phyloP scores from a whole-genome alignment of 2,329 filamentous ascomycete genomes.

The Curvularia sp. region DNA sequence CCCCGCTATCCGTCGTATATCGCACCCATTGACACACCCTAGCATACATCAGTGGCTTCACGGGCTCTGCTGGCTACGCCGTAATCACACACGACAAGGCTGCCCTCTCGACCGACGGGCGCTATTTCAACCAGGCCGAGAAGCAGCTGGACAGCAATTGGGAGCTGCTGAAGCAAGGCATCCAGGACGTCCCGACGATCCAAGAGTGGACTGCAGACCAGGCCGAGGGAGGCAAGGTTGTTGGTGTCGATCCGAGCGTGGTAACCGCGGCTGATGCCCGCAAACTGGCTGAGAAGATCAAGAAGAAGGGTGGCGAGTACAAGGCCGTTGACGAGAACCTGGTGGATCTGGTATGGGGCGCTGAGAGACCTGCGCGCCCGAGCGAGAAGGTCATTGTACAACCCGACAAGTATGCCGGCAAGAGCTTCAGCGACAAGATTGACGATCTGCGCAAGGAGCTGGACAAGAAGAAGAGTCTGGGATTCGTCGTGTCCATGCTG shows the following conservation, averaged over 20 bases:
- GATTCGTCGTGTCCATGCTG: constrained; percentile 90
- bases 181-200: constrained; percentile 95
- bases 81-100: constrained; percentile 87
- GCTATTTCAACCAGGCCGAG: constrained; percentile 96
- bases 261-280: constrained; percentile 76
- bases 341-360: constrained; percentile 88
- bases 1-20: constrained; percentile 25
- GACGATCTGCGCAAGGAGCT: constrained; percentile 87
- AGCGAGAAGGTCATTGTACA: constrained; percentile 78
- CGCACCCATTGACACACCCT: constrained; percentile 37
- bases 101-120: constrained; percentile 89
- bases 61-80: constrained; percentile 91
- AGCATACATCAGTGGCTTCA: constrained; percentile 92
- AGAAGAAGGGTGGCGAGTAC: constrained; percentile 83
- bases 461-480: constrained; percentile 84
- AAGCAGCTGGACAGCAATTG: constrained; percentile 93
- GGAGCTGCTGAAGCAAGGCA: constrained; percentile 87
- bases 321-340: constrained; percentile 80
- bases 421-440: constrained; percentile 82
- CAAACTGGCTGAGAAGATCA: constrained; percentile 84
- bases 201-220: constrained; percentile 93
- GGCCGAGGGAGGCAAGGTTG: constrained; percentile 82
- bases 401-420: constrained; percentile 76
- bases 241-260: constrained; percentile 89
- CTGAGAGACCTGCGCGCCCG: constrained; percentile 74